Evolutionary conservation across 1,139 yeast species (phyloP), one percentile per base, ranked within the genome.

Genomic region (Insectozyma bohioensis): DNA sequence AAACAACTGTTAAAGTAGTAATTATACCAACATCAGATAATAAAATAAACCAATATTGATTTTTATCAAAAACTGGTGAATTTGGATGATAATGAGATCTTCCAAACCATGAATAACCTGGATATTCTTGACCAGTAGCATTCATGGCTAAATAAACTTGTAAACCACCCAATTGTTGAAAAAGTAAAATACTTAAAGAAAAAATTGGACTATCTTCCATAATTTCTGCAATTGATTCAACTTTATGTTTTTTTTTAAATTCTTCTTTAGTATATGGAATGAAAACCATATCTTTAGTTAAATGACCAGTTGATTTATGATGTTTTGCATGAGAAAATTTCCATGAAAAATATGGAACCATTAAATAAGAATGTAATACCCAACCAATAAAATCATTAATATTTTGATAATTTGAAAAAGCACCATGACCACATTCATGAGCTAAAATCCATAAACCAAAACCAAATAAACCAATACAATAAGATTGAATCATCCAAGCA

Each of bases 391-490:
- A 58, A 56, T 85, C 92, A 57, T 85, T 85, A 43, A 85, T 73
- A 54, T 66, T 57, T 43, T 73, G 74, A 52, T 78, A 80, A 50
- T 84, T 87, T 16, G 85, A 76, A 53, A 85, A 85, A 19, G 95
- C 95, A 38, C 80, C 83, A 60, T 85, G 95, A 34, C 95, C 95
- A 66, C 95, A 85, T 63, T 85, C 95, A 61, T 85, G 95, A 40
- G 95, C 95, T 57, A 85, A 61, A 42, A 85, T 82, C 95, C 95
- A 85, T 45, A 82, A 53, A 21, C 95, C 95, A 41, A 86, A 80
- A 20, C 85, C 85, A 49, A 81, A 72, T 45, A 84, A 66, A 30
- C 94, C 86, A 48, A 78, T 77, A 27, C 64, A 58, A 39, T 69
- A 54, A 18, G 63, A 55, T 47, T 66, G 63, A 6, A 54, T 53